Base-by-base conservation (phyloP, 441 rosid species). In the Hura crepitans region DNA sequence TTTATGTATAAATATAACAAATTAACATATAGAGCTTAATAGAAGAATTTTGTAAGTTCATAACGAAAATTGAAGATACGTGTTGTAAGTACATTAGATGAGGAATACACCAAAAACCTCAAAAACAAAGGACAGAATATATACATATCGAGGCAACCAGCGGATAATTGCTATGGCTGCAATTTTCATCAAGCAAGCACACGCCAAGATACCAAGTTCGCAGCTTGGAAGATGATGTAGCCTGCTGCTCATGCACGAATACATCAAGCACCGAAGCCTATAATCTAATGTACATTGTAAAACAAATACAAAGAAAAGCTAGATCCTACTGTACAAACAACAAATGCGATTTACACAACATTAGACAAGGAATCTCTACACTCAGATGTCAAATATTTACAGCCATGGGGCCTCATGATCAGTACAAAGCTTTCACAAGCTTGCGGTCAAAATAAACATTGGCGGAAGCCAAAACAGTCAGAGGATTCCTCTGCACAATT, bases 381-480 rank as follows among this genome's bases (percentile, higher is more conserved):
- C 57, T 71, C 37, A 74, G n/a, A 27, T 39, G 54, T 53, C 31
- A 59, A 66, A 47, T 68, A 20, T 37, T 51, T 70, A 71, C 61
- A 77, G 58, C 45, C 13, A 61, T 27, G 31, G 31, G 33, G 69
- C 75, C 75, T 70, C 75, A 33, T 23, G 35, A 14, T 56, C 71
- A 22, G 59, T 70, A 72, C 70, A 72, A 72, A 56, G 65, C 30
- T 28, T 57, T 75, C 68, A 78, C 77, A 78, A 74, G 73, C 69
- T 69, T 59, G 50, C n/a, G 27, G 45, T 50, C 62, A 58, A 72
- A 30, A 59, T 27, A 74, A 75, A 75, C 28, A 68, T 63, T 12
- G n/a, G n/a, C n/a, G 30, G 74, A 72, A 77, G 78, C 77, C 70
- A 30, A 63, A 22, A 66, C 23, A 71, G 63, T 63, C 70, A 73